These are phyloP conservation scores for Parmelia sp. DNA, from an alignment of 495 filamentous ascomycete genomes.

Conservation along the genomic window DNA sequence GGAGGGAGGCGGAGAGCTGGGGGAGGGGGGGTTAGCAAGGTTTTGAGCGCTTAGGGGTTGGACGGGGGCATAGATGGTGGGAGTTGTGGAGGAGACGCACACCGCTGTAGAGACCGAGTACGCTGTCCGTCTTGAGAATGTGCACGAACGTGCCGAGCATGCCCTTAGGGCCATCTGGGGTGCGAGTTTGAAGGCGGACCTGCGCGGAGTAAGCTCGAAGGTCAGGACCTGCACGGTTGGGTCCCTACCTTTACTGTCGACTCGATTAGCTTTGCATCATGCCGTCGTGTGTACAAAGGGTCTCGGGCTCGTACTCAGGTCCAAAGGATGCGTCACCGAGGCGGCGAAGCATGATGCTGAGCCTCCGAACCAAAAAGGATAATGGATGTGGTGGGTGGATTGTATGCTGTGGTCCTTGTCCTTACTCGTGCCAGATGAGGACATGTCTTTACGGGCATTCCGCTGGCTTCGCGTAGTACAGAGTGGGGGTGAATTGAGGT, in stretches of 20 bases:
- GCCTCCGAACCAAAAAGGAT: slow-evolving; percentile 42
- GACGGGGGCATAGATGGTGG: not conserved
- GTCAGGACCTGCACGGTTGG: not conserved
- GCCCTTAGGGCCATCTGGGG: slow-evolving; percentile 36
- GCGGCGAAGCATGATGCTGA: slow-evolving; percentile 42
- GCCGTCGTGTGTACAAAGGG: not conserved
- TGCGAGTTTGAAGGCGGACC: slow-evolving; percentile 62
- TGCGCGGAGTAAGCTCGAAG: slow-evolving; percentile 22
- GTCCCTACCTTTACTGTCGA: slow-evolving; percentile 25
- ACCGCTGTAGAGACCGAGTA: slow-evolving; percentile 34
- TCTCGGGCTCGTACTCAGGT: slow-evolving; percentile 30
- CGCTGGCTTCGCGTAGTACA: slow-evolving; percentile 7
- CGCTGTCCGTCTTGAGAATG: slow-evolving; percentile 31
- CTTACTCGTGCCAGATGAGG: slow-evolving; percentile 16
- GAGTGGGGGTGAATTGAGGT: not conserved
- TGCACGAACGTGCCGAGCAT: slow-evolving; percentile 33
- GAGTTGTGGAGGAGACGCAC: slow-evolving; percentile 30
- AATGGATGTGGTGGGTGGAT: slow-evolving; percentile 24
- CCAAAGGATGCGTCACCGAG: slow-evolving; percentile 39
- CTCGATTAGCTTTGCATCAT: slow-evolving; percentile 14
- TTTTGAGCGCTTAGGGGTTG: not conserved
- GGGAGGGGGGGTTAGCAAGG: not conserved
- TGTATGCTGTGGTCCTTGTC: slow-evolving; percentile 9
- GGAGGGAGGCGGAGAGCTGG: slow-evolving; percentile 78
- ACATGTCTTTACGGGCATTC: slow-evolving; percentile 25